Evolutionary conservation across 1,284 basidiomycete genomes (phyloP).

Genomic region (Dichomitus squalens): DNA sequence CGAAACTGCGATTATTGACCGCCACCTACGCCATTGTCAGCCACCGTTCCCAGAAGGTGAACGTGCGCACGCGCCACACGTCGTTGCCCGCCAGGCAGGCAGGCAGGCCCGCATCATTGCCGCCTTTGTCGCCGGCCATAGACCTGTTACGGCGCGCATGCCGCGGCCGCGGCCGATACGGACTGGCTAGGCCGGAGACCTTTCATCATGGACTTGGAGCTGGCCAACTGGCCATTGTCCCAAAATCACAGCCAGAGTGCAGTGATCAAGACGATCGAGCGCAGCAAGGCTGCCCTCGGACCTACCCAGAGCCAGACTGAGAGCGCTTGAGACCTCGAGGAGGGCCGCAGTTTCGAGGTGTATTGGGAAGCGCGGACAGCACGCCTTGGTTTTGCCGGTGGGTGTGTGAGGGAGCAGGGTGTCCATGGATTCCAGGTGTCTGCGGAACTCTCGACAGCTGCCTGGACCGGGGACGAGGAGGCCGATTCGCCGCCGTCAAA

Average conservation of each 20-base stretch:
- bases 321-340: conserved; percentile 32
- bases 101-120: conserved; percentile 14
- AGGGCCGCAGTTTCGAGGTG: conserved; percentile 34
- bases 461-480: conserved; percentile 34
- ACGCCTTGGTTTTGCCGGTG: conserved; percentile 30
- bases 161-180: conserved; percentile 18
- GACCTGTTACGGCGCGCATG: conserved; percentile 25
- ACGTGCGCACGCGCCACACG: conserved; percentile 8
- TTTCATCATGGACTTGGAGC: conserved; percentile 33
- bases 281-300: conserved; percentile 23
- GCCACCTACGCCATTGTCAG: conserved; percentile 20
- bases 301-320: conserved; percentile 5
- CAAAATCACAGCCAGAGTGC: conserved; percentile 26
- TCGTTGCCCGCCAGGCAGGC: conserved; percentile 4
- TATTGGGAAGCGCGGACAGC: conserved; percentile 43
- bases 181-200: conserved; percentile 24
- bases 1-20: conserved; percentile 12
- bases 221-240: conserved; percentile 26
- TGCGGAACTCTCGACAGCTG: conserved; percentile 48
- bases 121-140: conserved; percentile 24
- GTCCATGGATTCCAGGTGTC: conserved; percentile 42
- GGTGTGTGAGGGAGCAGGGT: conserved; percentile 16
- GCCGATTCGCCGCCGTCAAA: conserved; percentile 11
- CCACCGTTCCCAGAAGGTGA: conserved; percentile 16
- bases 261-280: conserved; percentile 32